A percentile compares a stretch with the other conserved stretches of the same genome.
Evolutionary conservation across 371 early-diverging fungal genomes (phyloP).

Genomic region (Paramicrosporidium saccamoebae): DNA sequence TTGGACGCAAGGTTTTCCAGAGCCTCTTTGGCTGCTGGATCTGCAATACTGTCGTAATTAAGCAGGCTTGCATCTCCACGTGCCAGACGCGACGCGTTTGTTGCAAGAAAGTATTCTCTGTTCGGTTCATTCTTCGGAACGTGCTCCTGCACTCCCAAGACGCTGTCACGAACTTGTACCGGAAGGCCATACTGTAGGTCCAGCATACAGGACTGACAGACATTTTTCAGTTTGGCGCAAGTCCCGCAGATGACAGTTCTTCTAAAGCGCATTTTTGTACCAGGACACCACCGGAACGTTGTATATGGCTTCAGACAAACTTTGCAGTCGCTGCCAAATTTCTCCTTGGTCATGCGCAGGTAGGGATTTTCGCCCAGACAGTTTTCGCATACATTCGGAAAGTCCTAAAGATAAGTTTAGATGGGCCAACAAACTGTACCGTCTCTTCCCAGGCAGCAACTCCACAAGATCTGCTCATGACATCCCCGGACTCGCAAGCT

Average conservation of each 20-base stretch:
- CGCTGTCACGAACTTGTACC: constrained; percentile 65
- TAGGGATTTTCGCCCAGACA: constrained; percentile 90
- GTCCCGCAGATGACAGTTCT: constrained; percentile 89
- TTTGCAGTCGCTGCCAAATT: constrained; percentile 70
- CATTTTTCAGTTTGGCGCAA: constrained; percentile 84
- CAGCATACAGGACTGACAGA: constrained; percentile 79
- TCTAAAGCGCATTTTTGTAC: constrained; percentile 67
- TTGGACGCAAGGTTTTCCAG: constrained; percentile 38
- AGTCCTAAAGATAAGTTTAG: constrained; percentile 8
- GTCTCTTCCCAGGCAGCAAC: constrained; percentile 4
- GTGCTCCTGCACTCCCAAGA: constrained; percentile 26
- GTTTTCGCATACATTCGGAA: constrained; percentile 70
- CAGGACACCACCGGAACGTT: constrained; percentile 85
- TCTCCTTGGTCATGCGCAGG: constrained; percentile 71
- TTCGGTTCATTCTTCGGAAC: constrained; percentile 56
- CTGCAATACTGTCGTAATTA: constrained; percentile 24
- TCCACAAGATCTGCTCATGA: too few relatives aligned
- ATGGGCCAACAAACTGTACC: background rate
- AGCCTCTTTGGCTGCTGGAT: constrained; percentile 38
- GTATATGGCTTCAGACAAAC: constrained; percentile 73
- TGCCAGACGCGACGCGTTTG: constrained; percentile 1
- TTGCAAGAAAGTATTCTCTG: constrained; percentile 27
- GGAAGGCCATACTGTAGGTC: constrained; percentile 83
- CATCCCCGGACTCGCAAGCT: too few relatives aligned
- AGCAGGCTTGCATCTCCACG: constrained; percentile 16